phyloP scores from a whole-genome alignment of 176 grass and related monocot genomes.

The Lolium multiflorum region DNA sequence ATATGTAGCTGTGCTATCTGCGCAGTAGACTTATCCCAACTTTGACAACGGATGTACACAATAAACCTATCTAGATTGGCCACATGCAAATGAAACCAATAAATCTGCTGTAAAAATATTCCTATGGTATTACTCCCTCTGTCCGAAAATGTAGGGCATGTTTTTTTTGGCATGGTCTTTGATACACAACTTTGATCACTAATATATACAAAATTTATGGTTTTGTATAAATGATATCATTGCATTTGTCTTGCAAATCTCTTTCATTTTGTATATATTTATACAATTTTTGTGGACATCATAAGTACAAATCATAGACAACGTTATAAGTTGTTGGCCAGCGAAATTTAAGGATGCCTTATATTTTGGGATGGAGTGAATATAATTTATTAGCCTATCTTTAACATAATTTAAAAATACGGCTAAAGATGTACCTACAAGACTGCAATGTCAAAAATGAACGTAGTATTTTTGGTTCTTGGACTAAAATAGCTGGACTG shows the following conservation, averaged over 20 bases:
- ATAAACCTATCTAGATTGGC: background rate
- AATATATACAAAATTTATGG: too few species aligned
- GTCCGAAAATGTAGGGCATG: too few species aligned
- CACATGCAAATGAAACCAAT: background rate
- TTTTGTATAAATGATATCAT: too few species aligned
- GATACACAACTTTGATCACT: too few species aligned
- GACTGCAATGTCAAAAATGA: background rate
- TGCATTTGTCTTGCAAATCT: too few species aligned
- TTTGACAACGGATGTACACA: constrained; percentile 2
- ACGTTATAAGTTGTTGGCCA: too few species aligned
- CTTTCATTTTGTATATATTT: too few species aligned
- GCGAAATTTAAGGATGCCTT: too few species aligned
- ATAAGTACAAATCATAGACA: too few species aligned
- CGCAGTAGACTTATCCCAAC: background rate
- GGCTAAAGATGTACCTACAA: background rate
- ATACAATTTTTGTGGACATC: too few species aligned
- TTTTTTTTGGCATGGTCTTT: too few species aligned
- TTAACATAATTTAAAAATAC: background rate
- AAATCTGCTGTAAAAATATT: background rate
- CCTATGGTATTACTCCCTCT: background rate
- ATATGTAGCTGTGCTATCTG: background rate
- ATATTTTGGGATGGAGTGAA: too few species aligned
- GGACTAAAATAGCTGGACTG: background rate
- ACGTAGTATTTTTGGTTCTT: background rate
- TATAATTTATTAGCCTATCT: background rate